Conservation (phyloP, 1,284 basidiomycete genomes). For the Naganishia albida region DNA sequence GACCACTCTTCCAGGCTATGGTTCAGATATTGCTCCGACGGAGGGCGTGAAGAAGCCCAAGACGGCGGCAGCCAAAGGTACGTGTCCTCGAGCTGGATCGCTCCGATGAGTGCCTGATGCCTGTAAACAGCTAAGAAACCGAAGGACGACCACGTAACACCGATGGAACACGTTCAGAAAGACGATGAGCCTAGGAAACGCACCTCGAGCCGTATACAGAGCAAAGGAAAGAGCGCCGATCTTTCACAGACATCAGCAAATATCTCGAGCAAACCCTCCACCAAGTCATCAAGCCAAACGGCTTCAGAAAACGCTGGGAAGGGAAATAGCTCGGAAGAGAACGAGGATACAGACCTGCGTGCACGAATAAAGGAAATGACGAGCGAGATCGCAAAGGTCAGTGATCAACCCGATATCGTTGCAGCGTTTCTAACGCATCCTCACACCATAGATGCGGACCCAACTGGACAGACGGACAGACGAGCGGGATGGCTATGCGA, state of each 20-base stretch:
- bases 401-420: neutral
- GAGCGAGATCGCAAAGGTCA: conserved; percentile 16
- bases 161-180: neutral
- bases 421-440: neutral
- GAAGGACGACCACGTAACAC: neutral
- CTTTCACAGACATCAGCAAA: neutral
- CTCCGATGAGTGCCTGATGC: neutral
- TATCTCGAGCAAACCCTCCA: neutral
- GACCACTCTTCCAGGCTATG: neutral
- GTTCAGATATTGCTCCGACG: conserved; percentile 5
- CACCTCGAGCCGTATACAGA: conserved; percentile 17
- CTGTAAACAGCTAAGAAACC: conserved; percentile 1
- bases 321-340: neutral
- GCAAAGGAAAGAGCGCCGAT: conserved; percentile 8
- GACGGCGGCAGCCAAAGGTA: neutral
- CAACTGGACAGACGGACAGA: conserved; percentile 41
- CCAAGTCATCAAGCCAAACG: neutral
- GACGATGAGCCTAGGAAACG: conserved; percentile 17
- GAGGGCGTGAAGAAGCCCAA: conserved; percentile 15
- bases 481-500: conserved; percentile 46
- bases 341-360: neutral
- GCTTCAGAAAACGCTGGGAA: neutral
- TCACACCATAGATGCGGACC: conserved; percentile 36
- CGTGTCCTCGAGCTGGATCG: neutral
- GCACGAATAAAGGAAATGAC: conserved; percentile 12